A percentile compares a stretch with the other conserved stretches of the same genome.
Evolutionary conservation across 192 early-diverging fungal species (phyloP).

Genomic region (Entomortierella lignicola): DNA sequence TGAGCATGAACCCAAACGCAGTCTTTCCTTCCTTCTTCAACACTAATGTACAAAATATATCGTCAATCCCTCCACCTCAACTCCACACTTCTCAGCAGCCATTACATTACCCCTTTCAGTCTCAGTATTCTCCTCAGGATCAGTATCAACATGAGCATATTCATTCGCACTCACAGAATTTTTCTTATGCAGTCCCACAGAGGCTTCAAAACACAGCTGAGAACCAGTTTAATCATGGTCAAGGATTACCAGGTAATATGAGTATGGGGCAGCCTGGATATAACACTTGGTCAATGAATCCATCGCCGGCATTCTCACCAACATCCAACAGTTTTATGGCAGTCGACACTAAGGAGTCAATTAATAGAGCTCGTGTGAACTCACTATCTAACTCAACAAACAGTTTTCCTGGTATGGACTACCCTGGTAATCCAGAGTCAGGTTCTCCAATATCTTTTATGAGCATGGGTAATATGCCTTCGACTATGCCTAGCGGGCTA

Average conservation of each 20-base stretch:
- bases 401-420: slow-evolving; percentile 8
- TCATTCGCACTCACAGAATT: background rate
- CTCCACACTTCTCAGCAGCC: background rate
- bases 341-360: background rate
- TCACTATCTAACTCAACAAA: slow-evolving; percentile 2
- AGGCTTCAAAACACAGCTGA: background rate
- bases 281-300: background rate
- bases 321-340: background rate
- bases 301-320: background rate
- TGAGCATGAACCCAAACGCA: slow-evolving; percentile 2
- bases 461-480: background rate
- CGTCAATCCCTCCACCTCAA: background rate
- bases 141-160: background rate
- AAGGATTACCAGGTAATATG: background rate
- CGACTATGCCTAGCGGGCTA: background rate
- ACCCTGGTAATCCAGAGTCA: background rate
- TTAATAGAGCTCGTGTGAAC: background rate
- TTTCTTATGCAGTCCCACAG: background rate
- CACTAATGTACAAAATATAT: background rate
- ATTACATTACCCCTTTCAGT: background rate
- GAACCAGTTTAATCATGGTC: background rate
- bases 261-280: background rate
- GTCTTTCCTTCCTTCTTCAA: slow-evolving; percentile 2
- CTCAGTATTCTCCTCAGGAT: background rate
- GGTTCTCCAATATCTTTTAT: slow-evolving; percentile 5